Evolutionary conservation across 2,329 filamentous ascomycete genomes (phyloP).

Genomic region (Chaetomium sp.): DNA sequence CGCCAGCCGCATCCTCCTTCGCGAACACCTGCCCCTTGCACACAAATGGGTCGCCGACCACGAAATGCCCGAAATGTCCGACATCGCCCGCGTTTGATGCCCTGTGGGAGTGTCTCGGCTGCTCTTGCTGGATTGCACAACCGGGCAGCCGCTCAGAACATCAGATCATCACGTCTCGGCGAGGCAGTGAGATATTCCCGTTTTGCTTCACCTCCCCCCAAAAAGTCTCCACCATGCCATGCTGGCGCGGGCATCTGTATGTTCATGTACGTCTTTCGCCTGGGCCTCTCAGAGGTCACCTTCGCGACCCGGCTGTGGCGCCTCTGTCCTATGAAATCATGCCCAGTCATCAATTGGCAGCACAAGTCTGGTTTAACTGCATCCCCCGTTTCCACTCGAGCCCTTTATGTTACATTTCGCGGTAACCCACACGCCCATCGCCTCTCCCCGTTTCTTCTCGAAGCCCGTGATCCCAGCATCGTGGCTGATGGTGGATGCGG

Average conservation of each 20-base stretch:
- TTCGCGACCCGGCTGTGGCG: constrained; percentile 31
- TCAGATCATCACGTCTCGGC: neutral
- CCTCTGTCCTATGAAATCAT: constrained; percentile 44
- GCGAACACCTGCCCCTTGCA: constrained; percentile 18
- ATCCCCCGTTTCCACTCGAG: constrained; percentile 33
- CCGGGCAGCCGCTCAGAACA: too few species aligned
- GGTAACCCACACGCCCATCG: constrained; percentile 29
- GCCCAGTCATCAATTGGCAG: constrained; percentile 48
- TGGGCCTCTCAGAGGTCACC: constrained; percentile 35
- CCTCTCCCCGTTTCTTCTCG: constrained; percentile 30
- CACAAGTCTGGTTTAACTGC: constrained; percentile 37
- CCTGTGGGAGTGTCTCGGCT: neutral
- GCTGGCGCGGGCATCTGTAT: constrained; percentile 25
- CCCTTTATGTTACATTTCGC: constrained; percentile 36
- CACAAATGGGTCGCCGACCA: constrained; percentile 8
- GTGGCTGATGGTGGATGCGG: constrained; percentile 18
- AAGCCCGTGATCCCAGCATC: constrained; percentile 27
- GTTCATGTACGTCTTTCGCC: constrained; percentile 31
- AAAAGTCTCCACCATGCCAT: neutral
- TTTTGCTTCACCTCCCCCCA: neutral
- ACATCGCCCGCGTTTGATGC: constrained; percentile 16
- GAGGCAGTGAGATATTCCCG: neutral
- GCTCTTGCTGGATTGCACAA: neutral
- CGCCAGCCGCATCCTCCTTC: constrained; percentile 9
- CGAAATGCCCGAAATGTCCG: constrained; percentile 19